phyloP scores from a whole-genome alignment of 2,329 filamentous ascomycete species.

The Trichoderma breve region DNA sequence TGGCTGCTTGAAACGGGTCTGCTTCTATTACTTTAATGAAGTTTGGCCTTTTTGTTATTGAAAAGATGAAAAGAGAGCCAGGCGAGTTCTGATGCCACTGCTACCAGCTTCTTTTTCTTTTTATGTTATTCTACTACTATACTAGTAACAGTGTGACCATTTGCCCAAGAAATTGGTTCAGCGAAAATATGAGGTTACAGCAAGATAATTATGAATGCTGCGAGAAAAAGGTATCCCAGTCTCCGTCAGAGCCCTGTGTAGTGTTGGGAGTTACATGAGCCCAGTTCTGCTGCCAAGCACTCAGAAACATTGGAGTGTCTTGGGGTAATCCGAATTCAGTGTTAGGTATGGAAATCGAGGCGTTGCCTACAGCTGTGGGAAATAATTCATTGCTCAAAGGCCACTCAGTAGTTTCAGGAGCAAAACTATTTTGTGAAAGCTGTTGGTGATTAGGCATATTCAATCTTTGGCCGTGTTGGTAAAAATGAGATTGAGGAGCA shows the following conservation, averaged over 20 bases:
- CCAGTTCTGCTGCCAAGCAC: background rate
- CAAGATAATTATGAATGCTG: background rate
- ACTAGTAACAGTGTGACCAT: no score
- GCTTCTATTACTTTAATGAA: constrained; percentile 25
- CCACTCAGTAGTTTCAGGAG: background rate
- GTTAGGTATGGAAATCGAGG: background rate
- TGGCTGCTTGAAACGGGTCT: constrained; percentile 25
- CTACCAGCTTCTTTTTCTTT: no score
- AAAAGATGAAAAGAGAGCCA: constrained; percentile 5
- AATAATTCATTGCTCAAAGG: background rate
- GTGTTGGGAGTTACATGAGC: background rate
- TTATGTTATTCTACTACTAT: no score
- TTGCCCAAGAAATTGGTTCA: background rate
- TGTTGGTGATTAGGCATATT: background rate
- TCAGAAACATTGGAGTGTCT: background rate
- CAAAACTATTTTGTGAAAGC: background rate
- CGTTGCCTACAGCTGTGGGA: background rate
- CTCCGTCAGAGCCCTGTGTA: background rate
- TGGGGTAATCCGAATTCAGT: background rate
- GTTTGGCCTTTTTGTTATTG: constrained; percentile 24
- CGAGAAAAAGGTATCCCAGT: background rate
- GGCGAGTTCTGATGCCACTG: constrained; percentile 26
- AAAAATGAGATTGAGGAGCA: background rate
- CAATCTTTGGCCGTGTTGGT: background rate
- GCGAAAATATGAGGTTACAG: background rate